A percentile compares a stretch with the other conserved stretches of the same genome.
phyloP scores from a whole-genome alignment of 176 grass and related monocot species.

The Lolium perenne region DNA sequence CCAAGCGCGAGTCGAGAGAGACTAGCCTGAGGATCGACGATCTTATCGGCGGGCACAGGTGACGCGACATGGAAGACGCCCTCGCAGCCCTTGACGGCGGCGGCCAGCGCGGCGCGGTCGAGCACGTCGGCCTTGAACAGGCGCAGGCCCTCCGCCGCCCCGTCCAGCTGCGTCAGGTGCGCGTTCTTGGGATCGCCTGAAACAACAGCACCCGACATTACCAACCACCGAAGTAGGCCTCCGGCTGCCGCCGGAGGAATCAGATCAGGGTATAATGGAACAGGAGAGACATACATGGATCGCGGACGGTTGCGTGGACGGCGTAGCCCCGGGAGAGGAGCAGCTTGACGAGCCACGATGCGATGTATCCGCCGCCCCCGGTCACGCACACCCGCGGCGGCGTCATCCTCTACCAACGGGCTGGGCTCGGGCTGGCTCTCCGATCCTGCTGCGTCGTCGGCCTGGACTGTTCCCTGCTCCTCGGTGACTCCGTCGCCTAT shows the following conservation, averaged over 20 bases:
- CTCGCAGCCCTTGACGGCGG: constrained; percentile 55
- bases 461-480: not conserved
- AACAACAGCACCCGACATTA: not conserved
- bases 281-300: constrained; percentile 21
- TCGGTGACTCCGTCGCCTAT: not conserved
- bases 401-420: not conserved
- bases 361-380: constrained; percentile 57
- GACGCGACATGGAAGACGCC: constrained; percentile 59
- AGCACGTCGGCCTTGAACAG: constrained; percentile 69
- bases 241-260: not conserved
- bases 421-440: not conserved
- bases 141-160: constrained; percentile 42
- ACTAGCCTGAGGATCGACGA: constrained; percentile 41
- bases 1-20: too few species aligned
- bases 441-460: not conserved
- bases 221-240: not conserved
- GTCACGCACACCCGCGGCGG: constrained; percentile 50
- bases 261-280: not conserved
- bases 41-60: constrained; percentile 39
- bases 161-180: constrained; percentile 44
- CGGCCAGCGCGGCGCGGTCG: constrained; percentile 32
- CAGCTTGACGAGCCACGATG: constrained; percentile 69
- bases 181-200: constrained; percentile 51
- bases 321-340: constrained; percentile 64
- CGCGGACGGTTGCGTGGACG: constrained; percentile 61